Evolutionary conservation across 345 rosid genomes (phyloP).

Genomic region (Isatis tinctoria): DNA sequence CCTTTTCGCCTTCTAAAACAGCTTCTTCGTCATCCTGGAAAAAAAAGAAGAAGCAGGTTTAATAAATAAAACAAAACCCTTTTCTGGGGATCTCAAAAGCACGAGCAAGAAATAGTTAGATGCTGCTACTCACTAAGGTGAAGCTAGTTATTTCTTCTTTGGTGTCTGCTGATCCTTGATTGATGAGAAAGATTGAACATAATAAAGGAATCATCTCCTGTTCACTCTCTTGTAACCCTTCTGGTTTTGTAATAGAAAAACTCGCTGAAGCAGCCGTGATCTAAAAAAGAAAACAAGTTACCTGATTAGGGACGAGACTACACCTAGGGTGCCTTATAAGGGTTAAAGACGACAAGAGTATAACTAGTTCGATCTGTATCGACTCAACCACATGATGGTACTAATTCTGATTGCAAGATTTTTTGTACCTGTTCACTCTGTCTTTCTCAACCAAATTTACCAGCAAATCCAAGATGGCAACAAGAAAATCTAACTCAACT

Average conservation of each 20-base stretch:
- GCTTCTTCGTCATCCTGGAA: slow-evolving; percentile 71
- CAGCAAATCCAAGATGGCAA: slow-evolving; percentile 91
- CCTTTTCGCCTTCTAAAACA: slow-evolving; percentile 87
- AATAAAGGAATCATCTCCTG: slow-evolving; percentile 66
- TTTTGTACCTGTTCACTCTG: slow-evolving; percentile 72
- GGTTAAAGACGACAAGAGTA: neutral
- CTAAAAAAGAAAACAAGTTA: slow-evolving; percentile 30
- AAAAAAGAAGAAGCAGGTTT: neutral
- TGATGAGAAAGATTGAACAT: slow-evolving; percentile 86
- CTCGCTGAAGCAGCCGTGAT: slow-evolving; percentile 74
- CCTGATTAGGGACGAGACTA: neutral
- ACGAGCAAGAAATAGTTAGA: slow-evolving; percentile 9
- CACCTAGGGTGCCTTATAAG: neutral
- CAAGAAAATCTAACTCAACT: slow-evolving; percentile 98
- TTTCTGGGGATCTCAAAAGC: neutral
- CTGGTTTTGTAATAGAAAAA: slow-evolving; percentile 50
- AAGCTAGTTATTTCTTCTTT: slow-evolving; percentile 51
- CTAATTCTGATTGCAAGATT: neutral
- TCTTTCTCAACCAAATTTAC: slow-evolving; percentile 98
- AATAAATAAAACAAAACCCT: neutral
- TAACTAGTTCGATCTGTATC: neutral
- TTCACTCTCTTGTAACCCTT: slow-evolving; percentile 48
- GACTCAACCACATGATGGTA: neutral
- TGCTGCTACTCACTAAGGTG: slow-evolving; percentile 58
- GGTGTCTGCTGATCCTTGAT: slow-evolving; percentile 68